Base-by-base conservation (phyloP, 805 yeast genomes). In the Starmera dryadoides region DNA sequence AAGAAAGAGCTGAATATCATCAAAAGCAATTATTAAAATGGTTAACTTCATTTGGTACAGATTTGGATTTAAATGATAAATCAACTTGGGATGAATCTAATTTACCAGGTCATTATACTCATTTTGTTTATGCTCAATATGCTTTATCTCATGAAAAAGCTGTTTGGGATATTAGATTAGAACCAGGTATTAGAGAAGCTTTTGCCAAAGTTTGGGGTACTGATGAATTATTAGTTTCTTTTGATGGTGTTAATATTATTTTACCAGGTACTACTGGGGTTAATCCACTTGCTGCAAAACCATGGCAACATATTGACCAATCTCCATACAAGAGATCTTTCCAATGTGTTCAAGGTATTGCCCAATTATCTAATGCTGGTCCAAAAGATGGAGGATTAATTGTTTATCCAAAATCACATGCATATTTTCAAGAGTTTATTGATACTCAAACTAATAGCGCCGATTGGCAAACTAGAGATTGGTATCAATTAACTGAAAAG, bases 291-390 rank as follows among this genome's bases (percentile, higher is more conserved):
- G 33, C 33, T 7, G 16, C 38, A 11, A 41, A 18, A 4, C 41
- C 50, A 12, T 61, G 66, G 66, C 62, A 56, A 16, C 66, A 61
- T 49, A 53, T 61, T 19, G 64, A 61, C 39, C 64, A 59, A 40
- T 50, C 58, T 16, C 64, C 64, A 5, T 53, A 40, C 41, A 56
- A 59, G 35, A 33, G 41, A 3, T 60, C 61, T 4, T 38, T 60
- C 15, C 45, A 49, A 11, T 60, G 66, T 49, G 50, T 53, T 17
- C 64, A 61, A 44, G 64, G 66, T 33, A 56, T 61, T 39, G 56
- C 58, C n/a, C 50, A 49, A 29, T 39, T 58, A 26, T 52, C 57
- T 14, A 42, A 48, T 10, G 37, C 55, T 20, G 59, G 57, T 6
- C 47, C 46, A 31, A 47, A 55, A 21, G 64, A 62, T 39, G 66